Conservation (phyloP, 495 filamentous ascomycete species). For the Lentithecium fluviatile region DNA sequence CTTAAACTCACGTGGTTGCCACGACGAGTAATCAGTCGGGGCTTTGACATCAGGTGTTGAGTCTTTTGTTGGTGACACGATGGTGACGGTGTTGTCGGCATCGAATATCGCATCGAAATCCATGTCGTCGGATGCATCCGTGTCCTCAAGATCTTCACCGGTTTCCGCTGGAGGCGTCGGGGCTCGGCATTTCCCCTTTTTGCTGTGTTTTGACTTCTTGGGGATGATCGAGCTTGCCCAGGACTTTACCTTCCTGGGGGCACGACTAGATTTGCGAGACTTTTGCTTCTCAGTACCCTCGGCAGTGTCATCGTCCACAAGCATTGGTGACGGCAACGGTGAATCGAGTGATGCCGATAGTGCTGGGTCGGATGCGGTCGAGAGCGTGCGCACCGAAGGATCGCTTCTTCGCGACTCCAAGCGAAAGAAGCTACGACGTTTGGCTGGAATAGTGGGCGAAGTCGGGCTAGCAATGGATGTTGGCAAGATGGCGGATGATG, state of each 20-base stretch:
- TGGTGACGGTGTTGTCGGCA: constrained; percentile 38
- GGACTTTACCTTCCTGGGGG: constrained; percentile 74
- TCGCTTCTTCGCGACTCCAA: constrained; percentile 31
- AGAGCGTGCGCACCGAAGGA: constrained; percentile 4
- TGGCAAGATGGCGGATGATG: constrained; percentile 35
- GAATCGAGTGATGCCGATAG: constrained; percentile 17
- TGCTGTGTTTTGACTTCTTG: constrained; percentile 52
- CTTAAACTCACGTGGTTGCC: constrained; percentile 42
- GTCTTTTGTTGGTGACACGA: constrained; percentile 32
- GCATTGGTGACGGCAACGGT: constrained; percentile 24
- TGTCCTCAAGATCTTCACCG: constrained; percentile 18
- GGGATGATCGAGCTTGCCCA: constrained; percentile 79
- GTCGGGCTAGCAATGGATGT: constrained; percentile 23
- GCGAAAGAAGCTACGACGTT: constrained; percentile 36
- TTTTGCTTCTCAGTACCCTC: constrained; percentile 20
- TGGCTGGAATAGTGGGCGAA: constrained; percentile 30
- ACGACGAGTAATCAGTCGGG: constrained; percentile 31
- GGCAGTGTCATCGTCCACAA: constrained; percentile 10
- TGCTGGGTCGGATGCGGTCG: constrained; percentile 28
- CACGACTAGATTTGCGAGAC: constrained; percentile 59
- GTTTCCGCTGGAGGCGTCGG: constrained; percentile 30
- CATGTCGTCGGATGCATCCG: constrained; percentile 28
- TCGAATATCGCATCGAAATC: constrained; percentile 40
- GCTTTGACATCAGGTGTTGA: constrained; percentile 12
- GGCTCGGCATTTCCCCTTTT: constrained; percentile 23